Percentiles rank a stretch among this genome's conserved stretches.
phyloP scores from a whole-genome alignment of 1,139 yeast genomes.

The Lodderomyces beijingensis region DNA sequence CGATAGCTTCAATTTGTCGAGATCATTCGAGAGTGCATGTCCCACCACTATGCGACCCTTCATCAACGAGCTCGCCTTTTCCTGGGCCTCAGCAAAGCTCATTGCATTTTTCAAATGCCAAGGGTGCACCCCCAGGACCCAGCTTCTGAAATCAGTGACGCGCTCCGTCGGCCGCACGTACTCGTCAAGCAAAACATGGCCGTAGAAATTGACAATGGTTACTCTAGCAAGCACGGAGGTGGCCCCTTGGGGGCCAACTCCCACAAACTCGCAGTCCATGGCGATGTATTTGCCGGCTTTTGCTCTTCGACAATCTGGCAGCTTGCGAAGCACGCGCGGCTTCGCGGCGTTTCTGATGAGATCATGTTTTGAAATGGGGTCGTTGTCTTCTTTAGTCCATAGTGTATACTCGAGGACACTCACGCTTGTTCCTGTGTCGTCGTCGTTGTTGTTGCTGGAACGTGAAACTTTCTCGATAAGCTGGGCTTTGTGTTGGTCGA shows the following conservation, averaged over 20 bases:
- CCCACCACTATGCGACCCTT: constrained; percentile 65
- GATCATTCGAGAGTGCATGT: constrained; percentile 79
- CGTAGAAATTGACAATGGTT: constrained; percentile 79
- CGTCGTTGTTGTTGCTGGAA: too few species aligned
- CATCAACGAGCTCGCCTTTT: constrained; percentile 46
- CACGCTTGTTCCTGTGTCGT: too few species aligned
- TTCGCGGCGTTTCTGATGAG: too few species aligned
- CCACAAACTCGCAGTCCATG: constrained; percentile 93
- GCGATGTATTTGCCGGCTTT: constrained; percentile 72
- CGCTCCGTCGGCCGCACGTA: constrained; percentile 71
- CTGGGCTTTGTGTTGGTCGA: too few species aligned
- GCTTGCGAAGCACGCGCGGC: too few species aligned
- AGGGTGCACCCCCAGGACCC: constrained; percentile 88
- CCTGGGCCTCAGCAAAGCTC: constrained; percentile 62
- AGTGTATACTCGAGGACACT: too few species aligned
- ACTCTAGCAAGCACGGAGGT: constrained; percentile 80
- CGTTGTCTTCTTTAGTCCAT: too few species aligned
- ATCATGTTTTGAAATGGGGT: too few species aligned
- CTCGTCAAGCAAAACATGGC: constrained; percentile 63
- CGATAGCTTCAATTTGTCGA: constrained; percentile 59
- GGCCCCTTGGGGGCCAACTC: constrained; percentile 60
- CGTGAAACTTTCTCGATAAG: too few species aligned
- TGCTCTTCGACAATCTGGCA: constrained; percentile 22
- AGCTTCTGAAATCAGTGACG: constrained; percentile 89
- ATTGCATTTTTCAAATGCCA: constrained; percentile 64